Evolutionary conservation across 306 rosid species (phyloP).

Genomic region (Mucuna pruriens): DNA sequence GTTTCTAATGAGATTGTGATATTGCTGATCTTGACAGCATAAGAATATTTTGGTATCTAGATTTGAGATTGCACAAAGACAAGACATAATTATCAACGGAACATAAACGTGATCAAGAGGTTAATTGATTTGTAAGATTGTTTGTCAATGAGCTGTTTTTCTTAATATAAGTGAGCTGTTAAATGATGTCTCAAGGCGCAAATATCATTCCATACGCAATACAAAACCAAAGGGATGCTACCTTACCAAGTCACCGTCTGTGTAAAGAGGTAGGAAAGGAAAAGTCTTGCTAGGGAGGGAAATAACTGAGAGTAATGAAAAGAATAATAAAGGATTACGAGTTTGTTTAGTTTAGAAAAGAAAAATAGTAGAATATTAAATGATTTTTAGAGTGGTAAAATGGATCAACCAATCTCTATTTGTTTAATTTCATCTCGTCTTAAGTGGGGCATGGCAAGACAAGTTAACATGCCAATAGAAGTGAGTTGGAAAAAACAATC

Average conservation of each 20-base stretch:
- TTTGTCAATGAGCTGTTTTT: conserved; percentile 14
- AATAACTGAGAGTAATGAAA: too few relatives aligned
- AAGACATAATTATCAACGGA: neutral
- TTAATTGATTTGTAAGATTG: neutral
- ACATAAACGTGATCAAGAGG: neutral
- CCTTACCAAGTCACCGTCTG: neutral
- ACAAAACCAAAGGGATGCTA: neutral
- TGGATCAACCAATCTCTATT: too few relatives aligned
- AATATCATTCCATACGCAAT: conserved; percentile 7
- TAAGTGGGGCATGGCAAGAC: too few relatives aligned
- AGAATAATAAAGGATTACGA: too few relatives aligned
- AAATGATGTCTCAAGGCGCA: neutral
- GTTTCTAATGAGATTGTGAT: neutral
- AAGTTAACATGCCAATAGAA: too few relatives aligned
- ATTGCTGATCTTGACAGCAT: neutral
- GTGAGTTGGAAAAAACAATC: too few relatives aligned
- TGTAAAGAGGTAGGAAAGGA: neutral
- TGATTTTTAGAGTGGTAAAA: too few relatives aligned
- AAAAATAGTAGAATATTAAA: too few relatives aligned
- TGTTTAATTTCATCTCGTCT: too few relatives aligned
- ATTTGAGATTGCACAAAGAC: neutral
- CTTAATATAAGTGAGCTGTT: neutral
- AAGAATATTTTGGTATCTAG: neutral
- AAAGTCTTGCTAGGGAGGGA: neutral
- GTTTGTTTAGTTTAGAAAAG: too few relatives aligned